A percentile compares a stretch with the other conserved stretches of the same genome.
phyloP scores from a whole-genome alignment of 768 basidiomycete genomes.

The Lactarius deliciosus region DNA sequence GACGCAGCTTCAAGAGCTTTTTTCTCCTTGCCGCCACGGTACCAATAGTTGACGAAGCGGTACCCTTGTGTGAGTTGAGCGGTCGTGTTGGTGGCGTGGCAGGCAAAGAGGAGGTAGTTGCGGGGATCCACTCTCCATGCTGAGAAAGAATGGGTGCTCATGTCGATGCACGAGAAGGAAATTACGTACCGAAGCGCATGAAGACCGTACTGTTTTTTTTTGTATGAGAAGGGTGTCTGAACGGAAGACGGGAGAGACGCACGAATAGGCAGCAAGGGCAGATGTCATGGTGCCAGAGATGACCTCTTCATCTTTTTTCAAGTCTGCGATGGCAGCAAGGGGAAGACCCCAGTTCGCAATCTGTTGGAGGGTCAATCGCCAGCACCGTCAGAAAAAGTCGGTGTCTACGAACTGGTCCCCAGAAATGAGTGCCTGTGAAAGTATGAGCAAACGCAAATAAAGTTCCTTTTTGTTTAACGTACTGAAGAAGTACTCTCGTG shows the following conservation, averaged over 20 bases:
- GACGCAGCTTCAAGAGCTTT: conserved; percentile 36
- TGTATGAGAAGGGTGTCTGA: conserved; percentile 11
- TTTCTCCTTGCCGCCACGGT: conserved; percentile 82
- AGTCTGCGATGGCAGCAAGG: conserved; percentile 86
- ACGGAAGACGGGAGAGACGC: conserved; percentile 40
- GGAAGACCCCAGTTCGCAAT: conserved; percentile 99
- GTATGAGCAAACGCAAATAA: conserved; percentile 27
- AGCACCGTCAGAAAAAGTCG: conserved; percentile 1
- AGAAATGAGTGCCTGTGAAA: conserved; percentile 87
- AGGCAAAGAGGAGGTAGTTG: conserved; percentile 93
- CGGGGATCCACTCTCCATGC: conserved; percentile 96
- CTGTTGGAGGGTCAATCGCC: conserved; percentile 41
- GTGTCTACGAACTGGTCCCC: conserved; percentile 85
- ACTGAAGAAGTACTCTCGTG: conserved; percentile 96
- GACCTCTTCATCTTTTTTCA: conserved; percentile 91
- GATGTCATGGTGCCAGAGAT: conserved; percentile 98
- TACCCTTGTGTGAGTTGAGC: conserved; percentile 82
- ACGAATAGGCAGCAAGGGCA: conserved; percentile 91
- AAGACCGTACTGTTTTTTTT: conserved; percentile 61
- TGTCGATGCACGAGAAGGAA: not conserved
- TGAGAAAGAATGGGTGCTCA: conserved; percentile 34
- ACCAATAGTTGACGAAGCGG: conserved; percentile 89
- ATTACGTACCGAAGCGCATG: conserved; percentile 81
- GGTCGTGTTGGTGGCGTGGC: conserved; percentile 87
- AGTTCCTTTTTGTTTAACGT: conserved; percentile 36